phyloP scores from a whole-genome alignment of 306 rosid species.

The Pueraria montana region DNA sequence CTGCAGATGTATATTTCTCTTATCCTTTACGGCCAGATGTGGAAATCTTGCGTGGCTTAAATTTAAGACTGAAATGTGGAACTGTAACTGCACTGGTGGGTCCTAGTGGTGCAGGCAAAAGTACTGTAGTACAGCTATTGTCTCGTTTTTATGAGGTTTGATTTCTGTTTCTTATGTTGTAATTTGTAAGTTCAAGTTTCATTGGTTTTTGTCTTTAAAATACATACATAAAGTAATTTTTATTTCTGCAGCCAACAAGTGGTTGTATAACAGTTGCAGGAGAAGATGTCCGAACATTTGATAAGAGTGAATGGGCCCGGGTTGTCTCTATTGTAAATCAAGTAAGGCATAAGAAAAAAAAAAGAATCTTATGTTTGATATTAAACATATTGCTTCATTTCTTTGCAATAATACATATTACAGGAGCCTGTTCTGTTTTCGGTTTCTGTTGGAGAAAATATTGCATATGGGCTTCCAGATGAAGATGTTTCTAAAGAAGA shows the following conservation, averaged over 20 bases:
- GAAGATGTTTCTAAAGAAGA: constrained; percentile 88
- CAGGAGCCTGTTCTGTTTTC: constrained; percentile 98
- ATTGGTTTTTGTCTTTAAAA: constrained; percentile 34
- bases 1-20: constrained; percentile 87
- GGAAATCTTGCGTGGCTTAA: constrained; percentile 71
- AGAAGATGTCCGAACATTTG: constrained; percentile 92
- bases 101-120: constrained; percentile 92
- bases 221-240: constrained; percentile 36
- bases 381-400: constrained; percentile 33
- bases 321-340: constrained; percentile 89
- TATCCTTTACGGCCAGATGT: constrained; percentile 93
- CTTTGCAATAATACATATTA: constrained; percentile 34
- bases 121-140: constrained; percentile 93
- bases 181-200: constrained; percentile 29
- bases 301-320: constrained; percentile 96
- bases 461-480: constrained; percentile 98
- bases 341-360: constrained; percentile 53
- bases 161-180: constrained; percentile 41
- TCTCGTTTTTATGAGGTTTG: constrained; percentile 96
- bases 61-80: constrained; percentile 84
- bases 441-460: constrained; percentile 95
- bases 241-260: constrained; percentile 72
- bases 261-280: constrained; percentile 90
- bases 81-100: constrained; percentile 94
- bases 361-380: constrained; percentile 27